These are phyloP conservation scores for Globisporangium paroecandrum DNA, from an alignment of 352 stramenopile species.

Conservation along the genomic window DNA sequence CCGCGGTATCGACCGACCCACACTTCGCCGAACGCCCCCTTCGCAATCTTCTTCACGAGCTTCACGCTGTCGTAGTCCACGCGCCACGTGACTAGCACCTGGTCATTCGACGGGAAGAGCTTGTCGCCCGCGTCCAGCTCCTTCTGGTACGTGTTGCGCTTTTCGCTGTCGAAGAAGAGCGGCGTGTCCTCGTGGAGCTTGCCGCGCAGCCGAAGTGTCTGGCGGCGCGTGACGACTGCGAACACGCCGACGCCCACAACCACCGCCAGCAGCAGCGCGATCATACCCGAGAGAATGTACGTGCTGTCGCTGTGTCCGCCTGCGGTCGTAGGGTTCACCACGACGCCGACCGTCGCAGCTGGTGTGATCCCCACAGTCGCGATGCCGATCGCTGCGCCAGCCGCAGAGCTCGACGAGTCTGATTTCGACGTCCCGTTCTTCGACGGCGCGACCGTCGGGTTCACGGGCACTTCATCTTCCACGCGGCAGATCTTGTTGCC, in stretches of 20 bases:
- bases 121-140: constrained; percentile 55
- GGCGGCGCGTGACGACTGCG: constrained; percentile 33
- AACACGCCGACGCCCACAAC: constrained; percentile 41
- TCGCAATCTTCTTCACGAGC: constrained; percentile 58
- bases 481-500: constrained; percentile 53
- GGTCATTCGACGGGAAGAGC: constrained; percentile 68
- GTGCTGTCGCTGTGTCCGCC: constrained; percentile 33
- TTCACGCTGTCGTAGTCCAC: constrained; percentile 68
- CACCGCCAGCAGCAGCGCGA: constrained; percentile 34
- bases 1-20: constrained; percentile 69
- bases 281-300: constrained; percentile 42
- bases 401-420: constrained; percentile 6
- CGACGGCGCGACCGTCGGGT: constrained; percentile 22
- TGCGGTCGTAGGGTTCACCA: constrained; percentile 21
- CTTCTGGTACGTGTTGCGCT: constrained; percentile 53
- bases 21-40: constrained; percentile 68
- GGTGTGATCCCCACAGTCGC: constrained; percentile 8
- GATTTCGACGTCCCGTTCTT: constrained; percentile 24
- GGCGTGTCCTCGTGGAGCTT: constrained; percentile 69
- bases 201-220: constrained; percentile 35
- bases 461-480: constrained; percentile 27
- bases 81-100: constrained; percentile 66
- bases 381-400: neutral
- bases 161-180: constrained; percentile 67
- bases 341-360: constrained; percentile 32